These are phyloP conservation scores for Acanthamoeba triangularis DNA, from an alignment of 208 protist genomes.

Conservation along the genomic window DNA sequence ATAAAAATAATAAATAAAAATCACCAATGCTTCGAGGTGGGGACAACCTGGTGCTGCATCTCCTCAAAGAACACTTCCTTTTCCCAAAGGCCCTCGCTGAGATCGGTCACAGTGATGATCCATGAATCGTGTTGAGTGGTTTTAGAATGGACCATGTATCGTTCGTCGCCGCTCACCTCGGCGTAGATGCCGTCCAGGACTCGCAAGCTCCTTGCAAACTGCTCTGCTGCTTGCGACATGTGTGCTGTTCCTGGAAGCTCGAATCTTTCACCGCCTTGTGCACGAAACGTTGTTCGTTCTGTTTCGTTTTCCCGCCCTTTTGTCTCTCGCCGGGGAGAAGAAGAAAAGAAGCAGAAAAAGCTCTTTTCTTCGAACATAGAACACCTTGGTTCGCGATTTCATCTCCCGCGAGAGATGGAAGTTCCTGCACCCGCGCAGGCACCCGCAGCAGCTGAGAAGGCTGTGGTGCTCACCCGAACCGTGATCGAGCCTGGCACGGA, in stretches of 20 bases:
- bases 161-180: constrained; percentile 66
- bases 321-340: too few relatives aligned
- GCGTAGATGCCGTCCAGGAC: constrained; percentile 28
- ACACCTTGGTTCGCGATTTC: background rate
- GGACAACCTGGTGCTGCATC: constrained; percentile 46
- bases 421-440: background rate
- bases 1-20: too few relatives aligned
- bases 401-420: background rate
- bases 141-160: constrained; percentile 19
- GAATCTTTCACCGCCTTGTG: too few relatives aligned
- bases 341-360: too few relatives aligned
- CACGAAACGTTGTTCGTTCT: too few relatives aligned
- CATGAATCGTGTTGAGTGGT: constrained; percentile 47
- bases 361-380: too few relatives aligned
- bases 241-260: too few relatives aligned
- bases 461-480: background rate
- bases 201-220: constrained; percentile 35
- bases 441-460: background rate
- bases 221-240: background rate
- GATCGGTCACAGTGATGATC: constrained; percentile 57
- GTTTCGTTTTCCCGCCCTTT: too few relatives aligned
- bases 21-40: background rate
- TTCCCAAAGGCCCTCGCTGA: constrained; percentile 52
- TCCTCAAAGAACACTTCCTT: constrained; percentile 74
- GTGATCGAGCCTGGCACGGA: background rate